Base-by-base conservation (phyloP, 2,329 filamentous ascomycete species). In the Penicillium sp. region DNA sequence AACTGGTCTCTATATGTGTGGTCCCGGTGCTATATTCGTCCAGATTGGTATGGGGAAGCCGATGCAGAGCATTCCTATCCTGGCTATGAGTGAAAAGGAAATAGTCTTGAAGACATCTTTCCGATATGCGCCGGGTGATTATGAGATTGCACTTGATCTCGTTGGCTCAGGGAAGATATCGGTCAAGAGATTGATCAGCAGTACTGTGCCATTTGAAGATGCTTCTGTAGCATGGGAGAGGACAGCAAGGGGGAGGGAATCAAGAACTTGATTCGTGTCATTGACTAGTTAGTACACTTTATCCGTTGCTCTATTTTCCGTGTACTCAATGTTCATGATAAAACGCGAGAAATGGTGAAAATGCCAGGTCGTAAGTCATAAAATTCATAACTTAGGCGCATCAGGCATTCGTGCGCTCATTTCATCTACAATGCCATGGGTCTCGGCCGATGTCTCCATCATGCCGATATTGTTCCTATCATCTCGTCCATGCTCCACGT, bases 391-490 rank as follows among this genome's bases (percentile, higher is more conserved):
- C 18, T 9, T 34, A 9, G 16, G 2, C 14, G 3, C 14, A 6
- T 34, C 14, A 34, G 7, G 3, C 14, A 18, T 20, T 20, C 6
- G 14, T 20, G 10, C 9, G 18, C 24, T 42, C 28, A 41, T 45
- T 35, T 51, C 29, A 40, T 38, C 34, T 11, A 37, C 20, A 29
- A 29, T 35, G 27, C 22, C 45, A 23, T 32, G 23, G 16, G 38
- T 38, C 31, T 47, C 46, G 11, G 14, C 32, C 6, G 39, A 24
- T 28, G 14, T 42, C 11, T 51, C 44, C 10, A 24, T 14, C 45
- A 57, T 49, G 7, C 42, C 46, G 16, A 46, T 26, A 20, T 48
- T 56, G 23, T 14, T n/a, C 24, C 48, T 51, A 14, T 47, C 47
- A 0, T 14, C 27, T 5, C 10, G 22, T 9, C 24, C 22, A 5